Evolutionary conservation across 176 grass and related monocot species (phyloP), one percentile per base, ranked within the genome.

Genomic region (Carex scoparia): DNA sequence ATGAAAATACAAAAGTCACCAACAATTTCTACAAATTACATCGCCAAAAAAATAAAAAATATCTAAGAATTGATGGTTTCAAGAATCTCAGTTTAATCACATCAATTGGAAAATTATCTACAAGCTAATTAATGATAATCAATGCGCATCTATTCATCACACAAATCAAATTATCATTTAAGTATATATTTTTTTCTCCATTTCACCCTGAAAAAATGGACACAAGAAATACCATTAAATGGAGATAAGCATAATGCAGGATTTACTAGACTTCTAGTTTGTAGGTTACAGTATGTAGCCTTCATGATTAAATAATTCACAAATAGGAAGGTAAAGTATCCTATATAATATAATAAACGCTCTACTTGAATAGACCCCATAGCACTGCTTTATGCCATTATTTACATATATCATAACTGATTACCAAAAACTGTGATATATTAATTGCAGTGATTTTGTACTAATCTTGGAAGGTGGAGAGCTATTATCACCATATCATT

Each of bases 401-500:
- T 68, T 51, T 83, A 7, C 18, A 83, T 35, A 69, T 63, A 67
- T 67, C 81, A 68, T 55, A 83, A 65, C 46, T 69, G 48, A 83
- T 53, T 67, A 83, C 15, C 8, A 53, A 83, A 66, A 49, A 11
- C 63, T 83, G 79, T 63, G 9, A 69, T 14, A 2, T 67, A 83
- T 83, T 67, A 67, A 83, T 69, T 46, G 49, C 19, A 40, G 60
- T 67, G 23, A 46, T 7, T 51, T 55, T 81, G 57, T 82, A 88
- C 76, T 93, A 86, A 87, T 80, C 82, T 71, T 5, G 77, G 82
- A 89, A 79, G 89, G 89, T 93, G 69, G 76, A 81, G 86, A 23
- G 89, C 87, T 83, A 91, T 94, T 87, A 92, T 92, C 92, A 88
- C 14, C 72, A 86, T 81, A 88, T 88, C 87, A 89, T 84, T 87